A percentile compares a stretch with the other conserved stretches of the same genome.
Evolutionary conservation across 1,284 basidiomycete genomes (phyloP).

Genomic region (Gomphus sp.): DNA sequence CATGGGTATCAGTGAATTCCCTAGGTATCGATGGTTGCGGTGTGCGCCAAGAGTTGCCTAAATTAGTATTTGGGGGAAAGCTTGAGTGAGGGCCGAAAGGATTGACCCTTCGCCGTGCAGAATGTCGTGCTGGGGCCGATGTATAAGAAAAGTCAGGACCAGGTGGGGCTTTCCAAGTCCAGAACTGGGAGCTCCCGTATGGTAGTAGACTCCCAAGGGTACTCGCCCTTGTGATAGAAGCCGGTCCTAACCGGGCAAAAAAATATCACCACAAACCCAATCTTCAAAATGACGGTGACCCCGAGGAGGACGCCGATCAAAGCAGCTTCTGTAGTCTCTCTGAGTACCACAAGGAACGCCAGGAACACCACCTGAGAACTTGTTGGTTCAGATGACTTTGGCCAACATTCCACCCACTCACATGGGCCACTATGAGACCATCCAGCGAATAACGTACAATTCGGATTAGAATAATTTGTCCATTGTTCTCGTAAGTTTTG

Average conservation of each 20-base stretch:
- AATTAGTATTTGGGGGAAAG: neutral
- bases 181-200: conserved; percentile 16
- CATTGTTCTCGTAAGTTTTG: conserved; percentile 81
- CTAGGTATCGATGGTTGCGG: neutral
- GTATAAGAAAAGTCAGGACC: conserved; percentile 49
- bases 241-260: neutral
- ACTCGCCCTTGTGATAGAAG: neutral
- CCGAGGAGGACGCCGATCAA: conserved; percentile 64
- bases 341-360: conserved; percentile 72
- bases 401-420: conserved; percentile 10
- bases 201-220: conserved; percentile 1
- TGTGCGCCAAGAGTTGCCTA: neutral
- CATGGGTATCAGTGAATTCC: neutral
- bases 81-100: conserved; percentile 32
- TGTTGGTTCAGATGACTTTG: conserved; percentile 4
- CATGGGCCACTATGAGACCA: conserved; percentile 52
- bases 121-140: conserved; percentile 32
- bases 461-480: conserved; percentile 62
- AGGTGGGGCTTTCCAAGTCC: conserved; percentile 41
- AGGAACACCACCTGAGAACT: conserved; percentile 52
- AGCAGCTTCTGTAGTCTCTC: conserved; percentile 54
- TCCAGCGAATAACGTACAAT: conserved; percentile 78
- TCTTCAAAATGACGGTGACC: conserved; percentile 63
- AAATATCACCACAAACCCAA: conserved; percentile 42
- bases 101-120: conserved; percentile 35